phyloP scores from a whole-genome alignment of 2,329 filamentous ascomycete species.

The Alternaria triticina region DNA sequence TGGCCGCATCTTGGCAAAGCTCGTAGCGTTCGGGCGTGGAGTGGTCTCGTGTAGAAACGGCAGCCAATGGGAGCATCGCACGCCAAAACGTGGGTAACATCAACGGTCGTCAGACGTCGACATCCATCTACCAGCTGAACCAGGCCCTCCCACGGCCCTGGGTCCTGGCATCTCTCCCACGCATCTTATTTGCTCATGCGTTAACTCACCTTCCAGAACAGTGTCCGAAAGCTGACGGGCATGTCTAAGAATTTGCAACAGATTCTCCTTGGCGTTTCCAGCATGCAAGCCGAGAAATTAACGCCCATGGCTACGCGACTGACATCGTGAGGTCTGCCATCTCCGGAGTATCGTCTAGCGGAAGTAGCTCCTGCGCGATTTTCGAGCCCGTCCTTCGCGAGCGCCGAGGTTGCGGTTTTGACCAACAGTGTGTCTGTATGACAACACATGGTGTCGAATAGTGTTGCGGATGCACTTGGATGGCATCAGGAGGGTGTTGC shows the following conservation, averaged over 20 bases:
- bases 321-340: not conserved
- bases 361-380: not conserved
- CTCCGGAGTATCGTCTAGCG: not conserved
- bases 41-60: not conserved
- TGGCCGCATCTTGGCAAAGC: not conserved
- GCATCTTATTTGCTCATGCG: not conserved
- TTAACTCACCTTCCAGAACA: constrained; percentile 1
- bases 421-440: not conserved
- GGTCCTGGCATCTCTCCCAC: not conserved
- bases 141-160: not conserved
- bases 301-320: not conserved
- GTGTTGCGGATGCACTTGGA: not conserved
- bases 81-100: not conserved
- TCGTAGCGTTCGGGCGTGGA: not conserved
- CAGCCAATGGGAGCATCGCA: not conserved
- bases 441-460: not conserved
- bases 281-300: not conserved
- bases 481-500: not conserved
- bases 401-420: not conserved
- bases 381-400: not conserved
- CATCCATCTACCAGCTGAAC: not conserved
- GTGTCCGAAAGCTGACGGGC: not conserved
- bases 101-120: not conserved
- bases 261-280: not conserved
- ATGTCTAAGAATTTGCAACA: not conserved